phyloP scores from a whole-genome alignment of 2,329 filamentous ascomycete species.

The Apiospora pterosperma region DNA sequence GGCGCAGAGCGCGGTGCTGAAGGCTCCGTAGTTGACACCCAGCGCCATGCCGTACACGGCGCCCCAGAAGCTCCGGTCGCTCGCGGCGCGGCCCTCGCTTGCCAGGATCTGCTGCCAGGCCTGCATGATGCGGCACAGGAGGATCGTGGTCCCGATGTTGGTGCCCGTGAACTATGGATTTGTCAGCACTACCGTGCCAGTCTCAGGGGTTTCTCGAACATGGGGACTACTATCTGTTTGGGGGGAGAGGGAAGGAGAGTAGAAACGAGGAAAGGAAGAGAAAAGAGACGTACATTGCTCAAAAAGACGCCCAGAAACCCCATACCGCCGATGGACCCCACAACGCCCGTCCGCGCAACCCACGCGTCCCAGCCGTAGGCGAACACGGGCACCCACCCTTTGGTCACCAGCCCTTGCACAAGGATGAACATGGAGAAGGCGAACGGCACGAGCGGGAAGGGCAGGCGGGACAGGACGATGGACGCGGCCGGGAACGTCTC shows the following conservation, averaged over 20 bases:
- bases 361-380: slow-evolving; percentile 72
- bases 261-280: background rate
- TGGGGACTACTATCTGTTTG: background rate
- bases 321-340: slow-evolving; percentile 70
- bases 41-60: slow-evolving; percentile 73
- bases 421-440: slow-evolving; percentile 73
- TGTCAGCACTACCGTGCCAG: background rate
- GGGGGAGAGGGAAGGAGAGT: background rate
- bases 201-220: background rate
- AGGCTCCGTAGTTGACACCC: slow-evolving; percentile 72
- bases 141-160: slow-evolving; percentile 73
- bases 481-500: slow-evolving; percentile 70
- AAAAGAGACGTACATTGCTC: slow-evolving; percentile 61
- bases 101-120: slow-evolving; percentile 61
- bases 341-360: slow-evolving; percentile 64
- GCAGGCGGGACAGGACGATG: slow-evolving; percentile 62
- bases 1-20: slow-evolving; percentile 69
- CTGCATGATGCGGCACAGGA: slow-evolving; percentile 68
- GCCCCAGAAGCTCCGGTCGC: slow-evolving; percentile 66
- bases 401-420: slow-evolving; percentile 68
- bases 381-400: slow-evolving; percentile 72
- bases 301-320: slow-evolving; percentile 67
- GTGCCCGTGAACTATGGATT: slow-evolving; percentile 64
- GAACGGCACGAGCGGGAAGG: slow-evolving; percentile 66
- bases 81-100: slow-evolving; percentile 42